Percentiles rank a stretch among this genome's conserved stretches.
phyloP scores from a whole-genome alignment of 1,139 yeast species.

The Blastobotrys ciferrii region DNA sequence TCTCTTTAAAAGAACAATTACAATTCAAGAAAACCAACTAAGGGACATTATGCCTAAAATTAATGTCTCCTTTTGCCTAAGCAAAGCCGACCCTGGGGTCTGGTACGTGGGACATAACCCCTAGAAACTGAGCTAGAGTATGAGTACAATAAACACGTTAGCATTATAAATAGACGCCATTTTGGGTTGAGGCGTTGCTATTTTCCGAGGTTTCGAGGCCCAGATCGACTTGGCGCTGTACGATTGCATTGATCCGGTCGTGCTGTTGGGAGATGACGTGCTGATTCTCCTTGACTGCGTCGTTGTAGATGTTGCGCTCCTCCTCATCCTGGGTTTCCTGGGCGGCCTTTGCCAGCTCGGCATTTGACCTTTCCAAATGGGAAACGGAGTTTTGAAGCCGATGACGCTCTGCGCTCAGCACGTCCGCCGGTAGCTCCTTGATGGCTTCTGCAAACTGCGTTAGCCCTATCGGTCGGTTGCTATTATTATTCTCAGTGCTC shows the following conservation, averaged over 20 bases:
- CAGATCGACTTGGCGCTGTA: constrained; percentile 4
- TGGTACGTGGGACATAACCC: too few species aligned
- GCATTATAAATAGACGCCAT: constrained; percentile 8
- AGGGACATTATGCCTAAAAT: too few species aligned
- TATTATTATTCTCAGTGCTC: not conserved
- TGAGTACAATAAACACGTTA: too few species aligned
- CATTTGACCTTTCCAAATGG: constrained; percentile 32
- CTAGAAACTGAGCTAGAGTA: too few species aligned
- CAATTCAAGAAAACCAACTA: too few species aligned
- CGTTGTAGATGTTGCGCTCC: constrained; percentile 19
- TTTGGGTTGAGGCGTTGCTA: not conserved
- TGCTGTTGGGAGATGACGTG: constrained; percentile 23
- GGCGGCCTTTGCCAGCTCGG: constrained; percentile 23
- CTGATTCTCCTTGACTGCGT: constrained; percentile 29
- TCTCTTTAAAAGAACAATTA: too few species aligned
- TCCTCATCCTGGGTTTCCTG: constrained; percentile 21
- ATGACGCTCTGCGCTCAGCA: constrained; percentile 24
- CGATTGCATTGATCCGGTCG: constrained; percentile 21
- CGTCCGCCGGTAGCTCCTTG: constrained; percentile 22
- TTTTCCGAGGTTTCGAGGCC: not conserved
- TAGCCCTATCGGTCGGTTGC: constrained; percentile 15
- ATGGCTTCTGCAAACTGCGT: constrained; percentile 24
- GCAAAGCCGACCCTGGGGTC: too few species aligned
- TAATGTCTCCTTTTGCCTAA: too few species aligned
- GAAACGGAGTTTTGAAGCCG: constrained; percentile 32